Evolutionary conservation across 176 grass and related monocot species (phyloP).

Genomic region (Triticum turgidum): DNA sequence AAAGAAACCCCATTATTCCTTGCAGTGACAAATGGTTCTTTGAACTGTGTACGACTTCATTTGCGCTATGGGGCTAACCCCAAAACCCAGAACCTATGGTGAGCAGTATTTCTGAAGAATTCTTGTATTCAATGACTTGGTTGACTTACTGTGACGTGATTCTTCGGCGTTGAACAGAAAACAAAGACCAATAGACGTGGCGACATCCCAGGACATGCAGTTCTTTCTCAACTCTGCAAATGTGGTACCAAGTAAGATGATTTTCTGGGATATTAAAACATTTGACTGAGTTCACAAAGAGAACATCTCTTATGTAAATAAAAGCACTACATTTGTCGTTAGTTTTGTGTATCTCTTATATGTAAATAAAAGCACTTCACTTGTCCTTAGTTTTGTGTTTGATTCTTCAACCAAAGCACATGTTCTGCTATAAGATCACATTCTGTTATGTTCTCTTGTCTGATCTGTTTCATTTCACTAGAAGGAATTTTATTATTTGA

Average conservation of each 20-base stretch:
- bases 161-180: slow-evolving; percentile 41
- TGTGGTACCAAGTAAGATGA: slow-evolving; percentile 35
- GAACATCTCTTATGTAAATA: too few species aligned
- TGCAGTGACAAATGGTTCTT: slow-evolving; percentile 48
- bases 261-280: neutral
- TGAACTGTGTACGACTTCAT: slow-evolving; percentile 45
- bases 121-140: neutral
- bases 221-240: slow-evolving; percentile 56
- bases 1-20: slow-evolving; percentile 69
- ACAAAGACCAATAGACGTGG: slow-evolving; percentile 58
- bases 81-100: slow-evolving; percentile 55
- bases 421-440: slow-evolving; percentile 1
- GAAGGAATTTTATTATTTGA: neutral
- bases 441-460: neutral
- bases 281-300: too few species aligned
- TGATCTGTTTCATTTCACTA: slow-evolving; percentile 10
- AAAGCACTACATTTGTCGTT: too few species aligned
- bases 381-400: neutral
- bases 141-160: slow-evolving; percentile 3
- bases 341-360: too few species aligned
- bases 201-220: slow-evolving; percentile 54
- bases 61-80: slow-evolving; percentile 50
- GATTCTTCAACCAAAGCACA: neutral
- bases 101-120: neutral
- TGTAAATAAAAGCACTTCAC: neutral